These are phyloP conservation scores for Chytriomyces confervae DNA, from an alignment of 192 early-diverging fungal species.

Conservation along the genomic window DNA sequence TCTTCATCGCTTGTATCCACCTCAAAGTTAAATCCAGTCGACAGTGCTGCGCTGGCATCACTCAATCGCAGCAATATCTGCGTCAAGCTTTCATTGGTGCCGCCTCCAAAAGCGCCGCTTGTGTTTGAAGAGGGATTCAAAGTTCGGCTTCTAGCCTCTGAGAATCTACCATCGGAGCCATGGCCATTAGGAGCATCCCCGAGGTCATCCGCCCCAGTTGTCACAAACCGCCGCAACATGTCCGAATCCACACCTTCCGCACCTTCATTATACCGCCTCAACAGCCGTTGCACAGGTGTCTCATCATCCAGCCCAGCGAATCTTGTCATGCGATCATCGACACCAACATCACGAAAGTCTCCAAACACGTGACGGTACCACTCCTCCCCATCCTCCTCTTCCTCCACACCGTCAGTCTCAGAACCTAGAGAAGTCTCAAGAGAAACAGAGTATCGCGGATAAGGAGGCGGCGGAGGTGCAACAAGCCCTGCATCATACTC, in stretches of 20 bases:
- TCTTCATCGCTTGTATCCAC: neutral
- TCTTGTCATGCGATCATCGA: neutral
- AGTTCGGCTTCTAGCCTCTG: neutral
- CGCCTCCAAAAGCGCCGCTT: neutral
- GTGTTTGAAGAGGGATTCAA: too few relatives aligned
- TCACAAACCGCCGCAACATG: slow-evolving; percentile 18
- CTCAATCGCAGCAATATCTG: slow-evolving; percentile 1
- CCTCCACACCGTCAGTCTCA: neutral
- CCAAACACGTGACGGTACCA: slow-evolving; percentile 34
- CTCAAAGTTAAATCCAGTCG: neutral
- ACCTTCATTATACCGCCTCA: slow-evolving; percentile 27
- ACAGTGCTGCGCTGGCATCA: neutral
- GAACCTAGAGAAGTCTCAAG: neutral
- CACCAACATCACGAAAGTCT: neutral
- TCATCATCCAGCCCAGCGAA: slow-evolving; percentile 7
- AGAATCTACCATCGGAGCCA: neutral
- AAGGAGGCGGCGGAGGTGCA: neutral
- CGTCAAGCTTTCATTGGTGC: neutral
- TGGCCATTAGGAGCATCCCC: neutral
- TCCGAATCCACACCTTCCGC: slow-evolving; percentile 21
- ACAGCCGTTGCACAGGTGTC: slow-evolving; percentile 31
- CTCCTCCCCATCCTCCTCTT: slow-evolving; percentile 2
- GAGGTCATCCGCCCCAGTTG: neutral
- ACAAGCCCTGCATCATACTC: neutral
- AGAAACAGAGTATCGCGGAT: neutral